Evolutionary conservation across 2,329 filamentous ascomycete species (phyloP), one percentile per base, ranked within the genome.

Genomic region (Drechslerella coelobrocha): DNA sequence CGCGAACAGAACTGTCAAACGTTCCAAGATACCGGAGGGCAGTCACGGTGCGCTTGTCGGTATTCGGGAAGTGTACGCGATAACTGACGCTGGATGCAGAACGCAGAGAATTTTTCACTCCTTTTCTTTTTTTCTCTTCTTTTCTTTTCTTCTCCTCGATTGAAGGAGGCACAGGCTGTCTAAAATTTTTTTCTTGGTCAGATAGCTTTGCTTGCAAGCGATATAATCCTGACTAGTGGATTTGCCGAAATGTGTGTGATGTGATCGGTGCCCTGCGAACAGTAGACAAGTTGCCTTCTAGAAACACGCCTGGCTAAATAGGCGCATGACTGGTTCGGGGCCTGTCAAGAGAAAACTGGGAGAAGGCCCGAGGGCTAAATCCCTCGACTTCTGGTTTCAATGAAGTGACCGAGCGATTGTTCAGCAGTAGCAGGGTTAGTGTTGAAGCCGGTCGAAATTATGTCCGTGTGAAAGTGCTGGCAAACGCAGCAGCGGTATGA

Each of bases 31-130:
- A 51, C 47, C 47, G 31, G 24, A 23, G 29, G 19, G n/a, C 54
- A 48, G 27, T 50, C 29, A 39, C 47, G 23, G 26, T 14, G 17
- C 34, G 26, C 43, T 47, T 57, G 37, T 26, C 57, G 63, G 17
- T 19, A 59, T 71, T 62, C 47, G 66, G 66, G 66, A 71, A 54
- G 66, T 71, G 59, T 37, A 71, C 59, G 66, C 66, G 66, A 71
- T 63, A 37, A 47, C 56, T 56, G 52, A 45, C 59, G 45, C 37
- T 68, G 39, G 27, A 52, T 59, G 26, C 26, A 24, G 34, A 34
- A n/a, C n/a, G n/a, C n/a, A 29, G 43, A 56, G 54, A 59, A 53
- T 59, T 47, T 34, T 57, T 31, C 43, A n/a, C 41, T 31, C 50
- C 45, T 45, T 52, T 43, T 47, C 21, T 17, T 23, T 45, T 7